A percentile compares a stretch with the other conserved stretches of the same genome.
phyloP scores from a whole-genome alignment of 176 grass and related monocot species.

The Rhynchospora breviuscula region DNA sequence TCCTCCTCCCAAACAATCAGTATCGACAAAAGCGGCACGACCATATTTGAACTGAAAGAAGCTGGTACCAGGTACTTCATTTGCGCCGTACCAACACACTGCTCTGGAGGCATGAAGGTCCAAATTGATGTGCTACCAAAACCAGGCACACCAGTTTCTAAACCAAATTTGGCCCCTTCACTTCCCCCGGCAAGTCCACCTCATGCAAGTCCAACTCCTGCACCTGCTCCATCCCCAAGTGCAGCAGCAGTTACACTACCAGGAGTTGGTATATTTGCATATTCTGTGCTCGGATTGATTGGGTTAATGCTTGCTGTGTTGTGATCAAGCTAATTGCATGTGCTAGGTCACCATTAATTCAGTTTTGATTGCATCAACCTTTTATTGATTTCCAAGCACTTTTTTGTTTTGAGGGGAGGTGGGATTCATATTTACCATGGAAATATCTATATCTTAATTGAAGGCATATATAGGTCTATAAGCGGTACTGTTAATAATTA shows the following conservation, averaged over 20 bases:
- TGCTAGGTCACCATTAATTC: not conserved
- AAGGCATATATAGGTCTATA: no score
- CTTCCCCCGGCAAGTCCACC: not conserved
- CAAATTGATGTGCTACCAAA: not conserved
- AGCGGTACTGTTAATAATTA: slow-evolving; percentile 12
- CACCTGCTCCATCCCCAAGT: not conserved
- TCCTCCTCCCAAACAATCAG: not conserved
- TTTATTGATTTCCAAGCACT: no score
- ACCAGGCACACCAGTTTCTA: not conserved
- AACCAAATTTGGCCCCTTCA: not conserved
- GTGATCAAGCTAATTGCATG: not conserved
- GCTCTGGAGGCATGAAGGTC: not conserved
- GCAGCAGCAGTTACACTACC: not conserved
- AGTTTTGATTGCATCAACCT: not conserved
- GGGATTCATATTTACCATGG: no score
- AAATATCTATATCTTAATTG: no score
- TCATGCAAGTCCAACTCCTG: not conserved
- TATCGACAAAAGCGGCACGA: slow-evolving; percentile 1
- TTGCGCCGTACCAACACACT: slow-evolving; percentile 15
- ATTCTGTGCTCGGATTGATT: not conserved
- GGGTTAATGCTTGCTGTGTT: not conserved
- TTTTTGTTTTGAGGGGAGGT: no score
- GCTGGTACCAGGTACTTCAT: slow-evolving; percentile 20
- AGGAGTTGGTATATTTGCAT: not conserved
- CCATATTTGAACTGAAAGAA: not conserved